phyloP scores from a whole-genome alignment of 2,329 filamentous ascomycete species.

The Rasamsonia emersonii region DNA sequence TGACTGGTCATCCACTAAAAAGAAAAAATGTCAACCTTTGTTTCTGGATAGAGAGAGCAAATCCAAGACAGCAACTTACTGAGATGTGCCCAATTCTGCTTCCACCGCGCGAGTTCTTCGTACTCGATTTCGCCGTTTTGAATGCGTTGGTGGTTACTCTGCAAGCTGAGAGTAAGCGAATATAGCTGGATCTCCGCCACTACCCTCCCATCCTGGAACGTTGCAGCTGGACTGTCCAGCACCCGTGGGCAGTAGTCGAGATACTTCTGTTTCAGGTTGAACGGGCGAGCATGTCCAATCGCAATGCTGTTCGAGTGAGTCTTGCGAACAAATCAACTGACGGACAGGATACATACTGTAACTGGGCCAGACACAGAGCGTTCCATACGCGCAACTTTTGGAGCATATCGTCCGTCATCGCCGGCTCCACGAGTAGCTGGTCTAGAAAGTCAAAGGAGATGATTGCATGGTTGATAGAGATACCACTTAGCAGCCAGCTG shows the following conservation, averaged over 20 bases:
- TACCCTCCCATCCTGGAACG: conserved; percentile 3
- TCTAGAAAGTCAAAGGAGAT: conserved; percentile 16
- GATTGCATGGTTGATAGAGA: conserved; percentile 26
- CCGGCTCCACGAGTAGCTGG: conserved; percentile 13
- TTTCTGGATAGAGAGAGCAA: not conserved
- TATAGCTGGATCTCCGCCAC: conserved; percentile 5
- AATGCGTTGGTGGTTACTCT: conserved; percentile 4
- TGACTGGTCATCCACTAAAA: too few relatives aligned
- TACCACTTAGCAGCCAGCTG: conserved; percentile 28
- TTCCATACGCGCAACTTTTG: conserved; percentile 26
- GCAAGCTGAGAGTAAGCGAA: conserved; percentile 2
- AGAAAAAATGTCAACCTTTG: too few relatives aligned
- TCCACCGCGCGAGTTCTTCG: conserved; percentile 4
- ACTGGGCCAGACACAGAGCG: conserved; percentile 23
- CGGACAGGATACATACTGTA: not conserved
- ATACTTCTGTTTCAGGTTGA: conserved; percentile 5
- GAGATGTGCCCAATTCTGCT: conserved; percentile 4
- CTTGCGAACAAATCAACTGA: not conserved
- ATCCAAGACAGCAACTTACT: conserved; percentile 2
- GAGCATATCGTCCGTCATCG: conserved; percentile 21
- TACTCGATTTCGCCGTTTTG: conserved; percentile 2
- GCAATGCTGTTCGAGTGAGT: conserved; percentile 1
- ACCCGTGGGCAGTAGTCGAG: conserved; percentile 5
- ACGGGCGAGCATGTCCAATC: conserved; percentile 4
- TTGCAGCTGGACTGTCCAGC: conserved; percentile 3